Conservation (phyloP, 495 filamentous ascomycete species). For the Penicillium psychrofluorescens region DNA sequence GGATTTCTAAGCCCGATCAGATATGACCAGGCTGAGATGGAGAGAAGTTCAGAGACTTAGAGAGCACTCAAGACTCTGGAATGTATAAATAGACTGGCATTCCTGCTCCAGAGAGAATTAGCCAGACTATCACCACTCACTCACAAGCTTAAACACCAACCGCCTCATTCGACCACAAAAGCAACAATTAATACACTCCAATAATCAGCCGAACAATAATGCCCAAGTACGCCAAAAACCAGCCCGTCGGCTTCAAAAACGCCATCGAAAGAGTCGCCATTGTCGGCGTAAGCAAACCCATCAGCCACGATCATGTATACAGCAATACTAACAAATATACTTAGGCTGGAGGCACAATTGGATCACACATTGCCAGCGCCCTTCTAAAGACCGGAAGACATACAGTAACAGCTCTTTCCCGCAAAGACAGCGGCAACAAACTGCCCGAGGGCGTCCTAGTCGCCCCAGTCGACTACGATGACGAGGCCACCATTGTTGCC, state of each 20-base stretch:
- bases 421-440: conserved; percentile 32
- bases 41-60: background rate
- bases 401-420: conserved; percentile 48
- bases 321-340: conserved; percentile 5
- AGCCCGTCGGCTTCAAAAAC: conserved; percentile 33
- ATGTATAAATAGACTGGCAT: conserved; percentile 12
- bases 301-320: background rate
- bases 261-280: conserved; percentile 40
- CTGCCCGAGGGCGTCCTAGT: conserved; percentile 38
- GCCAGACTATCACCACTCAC: conserved; percentile 1
- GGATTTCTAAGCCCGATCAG: background rate
- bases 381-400: conserved; percentile 46
- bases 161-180: background rate
- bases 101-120: conserved; percentile 2
- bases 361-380: conserved; percentile 41
- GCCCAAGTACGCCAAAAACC: conserved; percentile 27
- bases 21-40: background rate
- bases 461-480: conserved; percentile 41
- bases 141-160: conserved; percentile 4
- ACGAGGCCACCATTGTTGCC: conserved; percentile 34
- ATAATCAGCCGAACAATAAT: conserved; percentile 7
- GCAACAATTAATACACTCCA: conserved; percentile 2
- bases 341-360: conserved; percentile 55
- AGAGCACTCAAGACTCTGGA: background rate
- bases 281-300: conserved; percentile 33